These are phyloP conservation scores for Yamadazyma songkhlaensis DNA, from an alignment of 1,139 yeast species.

Conservation along the genomic window DNA sequence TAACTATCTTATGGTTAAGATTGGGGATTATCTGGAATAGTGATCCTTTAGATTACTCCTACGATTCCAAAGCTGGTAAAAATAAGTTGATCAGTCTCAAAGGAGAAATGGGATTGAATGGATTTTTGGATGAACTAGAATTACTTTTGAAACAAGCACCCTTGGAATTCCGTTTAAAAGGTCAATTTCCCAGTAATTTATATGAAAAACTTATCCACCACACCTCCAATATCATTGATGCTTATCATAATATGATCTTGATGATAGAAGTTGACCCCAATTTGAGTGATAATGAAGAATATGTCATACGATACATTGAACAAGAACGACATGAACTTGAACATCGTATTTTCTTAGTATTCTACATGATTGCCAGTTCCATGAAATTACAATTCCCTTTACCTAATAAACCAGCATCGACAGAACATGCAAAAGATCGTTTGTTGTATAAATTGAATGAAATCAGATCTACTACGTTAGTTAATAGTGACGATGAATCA, in stretches of 20 bases:
- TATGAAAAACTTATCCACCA: conserved; percentile 51
- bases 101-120: conserved; percentile 52
- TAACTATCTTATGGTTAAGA: conserved; percentile 71
- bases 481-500: not conserved
- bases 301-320: conserved; percentile 53
- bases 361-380: conserved; percentile 78
- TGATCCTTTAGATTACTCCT: conserved; percentile 37
- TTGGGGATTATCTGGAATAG: conserved; percentile 83
- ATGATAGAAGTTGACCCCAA: conserved; percentile 62
- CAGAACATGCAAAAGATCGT: conserved; percentile 72
- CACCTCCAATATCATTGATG: conserved; percentile 69
- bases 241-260: conserved; percentile 68
- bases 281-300: conserved; percentile 52
- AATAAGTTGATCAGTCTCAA: conserved; percentile 46
- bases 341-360: conserved; percentile 66
- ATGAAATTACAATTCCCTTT: conserved; percentile 72
- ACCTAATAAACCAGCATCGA: conserved; percentile 75
- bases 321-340: conserved; percentile 67
- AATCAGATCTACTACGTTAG: conserved; percentile 28
- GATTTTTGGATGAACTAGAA: conserved; percentile 61
- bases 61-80: conserved; percentile 13
- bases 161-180: conserved; percentile 70
- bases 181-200: conserved; percentile 57
- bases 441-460: conserved; percentile 62
- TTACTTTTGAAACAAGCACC: conserved; percentile 69